A percentile compares a stretch with the other conserved stretches of the same genome.
Conservation (phyloP, 140 eudicot genomes). For the Erigeron philadelphicus region DNA sequence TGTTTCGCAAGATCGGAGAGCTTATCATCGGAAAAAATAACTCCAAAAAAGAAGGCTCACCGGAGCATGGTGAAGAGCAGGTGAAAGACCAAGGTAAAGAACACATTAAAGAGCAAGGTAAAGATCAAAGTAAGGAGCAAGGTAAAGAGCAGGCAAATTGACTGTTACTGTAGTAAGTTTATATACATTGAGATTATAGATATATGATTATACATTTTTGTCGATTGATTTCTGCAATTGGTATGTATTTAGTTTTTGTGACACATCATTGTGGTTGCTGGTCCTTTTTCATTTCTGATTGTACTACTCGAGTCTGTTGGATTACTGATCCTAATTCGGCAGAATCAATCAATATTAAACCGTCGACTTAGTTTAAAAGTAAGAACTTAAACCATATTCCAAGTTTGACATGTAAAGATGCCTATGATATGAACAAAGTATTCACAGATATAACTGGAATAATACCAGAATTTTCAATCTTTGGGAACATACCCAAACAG, state of each 20-base stretch:
- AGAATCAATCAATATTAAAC: background rate
- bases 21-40: conserved; percentile 36
- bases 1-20: conserved; percentile 54
- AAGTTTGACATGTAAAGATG: too few species aligned
- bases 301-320: too few species aligned
- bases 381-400: background rate
- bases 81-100: conserved; percentile 13
- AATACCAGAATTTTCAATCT: too few species aligned
- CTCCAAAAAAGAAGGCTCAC: conserved; percentile 30
- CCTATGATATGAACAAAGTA: too few species aligned
- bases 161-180: conserved; percentile 19
- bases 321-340: background rate
- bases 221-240: conserved; percentile 9
- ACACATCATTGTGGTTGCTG: background rate
- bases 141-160: conserved; percentile 17
- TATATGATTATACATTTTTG: conserved; percentile 25
- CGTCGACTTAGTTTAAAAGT: background rate
- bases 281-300: background rate
- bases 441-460: background rate
- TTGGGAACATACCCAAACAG: background rate
- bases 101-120: background rate
- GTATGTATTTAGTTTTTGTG: background rate
- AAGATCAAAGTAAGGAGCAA: conserved; percentile 22
- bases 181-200: conserved; percentile 18
- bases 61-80: conserved; percentile 21